A percentile compares a stretch with the other conserved stretches of the same genome.
phyloP scores from a whole-genome alignment of 805 yeast species.

The Cyberlindnera japonica region DNA sequence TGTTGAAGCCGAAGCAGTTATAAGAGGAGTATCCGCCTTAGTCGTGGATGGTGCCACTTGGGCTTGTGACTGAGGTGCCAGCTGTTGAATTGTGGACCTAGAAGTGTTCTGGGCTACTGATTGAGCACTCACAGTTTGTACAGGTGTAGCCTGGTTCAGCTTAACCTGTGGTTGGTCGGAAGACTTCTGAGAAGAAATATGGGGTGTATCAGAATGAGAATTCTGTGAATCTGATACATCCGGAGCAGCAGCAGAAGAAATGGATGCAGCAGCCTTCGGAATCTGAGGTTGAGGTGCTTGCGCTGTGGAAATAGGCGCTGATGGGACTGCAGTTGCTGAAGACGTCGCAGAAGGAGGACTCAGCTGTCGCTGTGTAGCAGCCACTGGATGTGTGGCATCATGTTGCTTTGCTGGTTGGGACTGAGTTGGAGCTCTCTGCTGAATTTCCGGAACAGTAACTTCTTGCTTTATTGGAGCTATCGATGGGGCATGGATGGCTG shows the following conservation, averaged over 20 bases:
- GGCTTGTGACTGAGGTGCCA: background rate
- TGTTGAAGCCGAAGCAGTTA: too few species aligned
- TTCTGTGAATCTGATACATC: conserved; percentile 4
- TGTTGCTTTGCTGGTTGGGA: background rate
- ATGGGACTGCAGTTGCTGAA: background rate
- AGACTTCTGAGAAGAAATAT: background rate
- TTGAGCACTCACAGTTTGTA: too few species aligned
- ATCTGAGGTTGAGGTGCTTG: background rate
- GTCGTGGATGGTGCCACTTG: background rate
- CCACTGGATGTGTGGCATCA: background rate
- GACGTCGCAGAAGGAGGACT: background rate
- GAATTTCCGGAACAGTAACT: background rate
- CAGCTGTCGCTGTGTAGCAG: background rate
- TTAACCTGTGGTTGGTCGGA: too few species aligned
- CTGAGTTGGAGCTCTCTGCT: background rate
- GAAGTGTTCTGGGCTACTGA: too few species aligned
- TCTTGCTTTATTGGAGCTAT: too few species aligned
- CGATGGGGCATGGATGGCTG: background rate
- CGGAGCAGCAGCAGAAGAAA: conserved; percentile 5
- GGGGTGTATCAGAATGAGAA: conserved; percentile 2
- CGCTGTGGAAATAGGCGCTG: background rate
- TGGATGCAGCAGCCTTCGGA: background rate
- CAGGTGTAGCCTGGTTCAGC: too few species aligned
- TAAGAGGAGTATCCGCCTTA: background rate
- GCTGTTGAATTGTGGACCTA: background rate